phyloP scores from a whole-genome alignment of 1,284 basidiomycete genomes.

The Rhodotorula sp. region DNA sequence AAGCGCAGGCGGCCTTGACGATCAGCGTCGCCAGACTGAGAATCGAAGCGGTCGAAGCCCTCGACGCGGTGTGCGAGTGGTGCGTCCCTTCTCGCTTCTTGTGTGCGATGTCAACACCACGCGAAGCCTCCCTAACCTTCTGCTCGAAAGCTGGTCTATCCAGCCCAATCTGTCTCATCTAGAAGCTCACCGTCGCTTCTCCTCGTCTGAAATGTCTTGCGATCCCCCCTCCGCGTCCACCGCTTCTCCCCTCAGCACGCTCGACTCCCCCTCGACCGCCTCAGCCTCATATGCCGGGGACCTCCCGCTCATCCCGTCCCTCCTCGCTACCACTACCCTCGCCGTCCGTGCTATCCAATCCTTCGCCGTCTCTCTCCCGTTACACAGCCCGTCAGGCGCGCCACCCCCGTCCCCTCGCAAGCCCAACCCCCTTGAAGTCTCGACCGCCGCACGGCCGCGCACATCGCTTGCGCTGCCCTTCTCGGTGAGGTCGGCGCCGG shows the following conservation, averaged over 20 bases:
- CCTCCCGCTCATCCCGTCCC: slow-evolving; percentile 62
- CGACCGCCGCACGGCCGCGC: slow-evolving; percentile 13
- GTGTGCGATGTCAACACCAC: slow-evolving; percentile 52
- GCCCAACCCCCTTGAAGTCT: background rate
- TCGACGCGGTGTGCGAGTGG: slow-evolving; percentile 22
- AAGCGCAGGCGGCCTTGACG: background rate
- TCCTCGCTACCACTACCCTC: slow-evolving; percentile 71
- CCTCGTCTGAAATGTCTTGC: slow-evolving; percentile 53
- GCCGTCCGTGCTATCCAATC: slow-evolving; percentile 76
- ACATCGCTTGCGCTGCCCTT: slow-evolving; percentile 4
- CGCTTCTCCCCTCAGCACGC: background rate
- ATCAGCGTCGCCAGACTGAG: slow-evolving; percentile 2
- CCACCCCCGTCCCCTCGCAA: background rate
- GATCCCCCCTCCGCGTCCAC: slow-evolving; percentile 47
- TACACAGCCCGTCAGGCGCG: background rate
- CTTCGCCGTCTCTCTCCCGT: slow-evolving; percentile 74
- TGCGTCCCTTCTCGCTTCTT: background rate
- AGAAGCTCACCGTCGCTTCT: background rate
- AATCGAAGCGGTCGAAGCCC: background rate
- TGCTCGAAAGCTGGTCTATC: background rate
- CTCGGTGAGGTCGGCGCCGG: background rate
- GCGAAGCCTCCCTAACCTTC: background rate
- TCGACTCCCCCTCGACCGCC: slow-evolving; percentile 5
- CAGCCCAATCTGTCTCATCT: background rate
- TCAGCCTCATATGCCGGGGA: background rate